Evolutionary conservation across 805 yeast species (phyloP).

Genomic region (Nakazawaea populi): DNA sequence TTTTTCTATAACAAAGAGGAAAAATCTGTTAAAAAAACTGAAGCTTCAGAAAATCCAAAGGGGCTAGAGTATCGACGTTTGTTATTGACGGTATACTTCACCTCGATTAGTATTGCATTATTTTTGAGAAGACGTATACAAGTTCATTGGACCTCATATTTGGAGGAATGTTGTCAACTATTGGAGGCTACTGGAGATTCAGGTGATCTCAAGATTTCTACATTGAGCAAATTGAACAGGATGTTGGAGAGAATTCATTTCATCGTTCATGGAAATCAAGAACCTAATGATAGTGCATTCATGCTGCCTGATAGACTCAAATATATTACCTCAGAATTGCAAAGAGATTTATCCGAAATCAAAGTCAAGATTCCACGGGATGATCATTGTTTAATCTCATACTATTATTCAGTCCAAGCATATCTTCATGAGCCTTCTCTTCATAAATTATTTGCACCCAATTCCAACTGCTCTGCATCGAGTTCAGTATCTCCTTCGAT

Average conservation of each 20-base stretch:
- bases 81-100: constrained; percentile 53
- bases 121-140: constrained; percentile 59
- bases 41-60: constrained; percentile 30
- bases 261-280: constrained; percentile 33
- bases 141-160: constrained; percentile 58
- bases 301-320: constrained; percentile 23
- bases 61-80: constrained; percentile 43
- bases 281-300: constrained; percentile 29
- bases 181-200: constrained; percentile 32
- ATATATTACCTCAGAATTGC: constrained; percentile 43
- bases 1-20: constrained; percentile 34
- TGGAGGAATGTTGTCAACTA: constrained; percentile 52
- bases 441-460: constrained; percentile 15
- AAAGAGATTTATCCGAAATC: constrained; percentile 35
- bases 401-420: constrained; percentile 59
- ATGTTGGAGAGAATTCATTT: constrained; percentile 54
- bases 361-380: constrained; percentile 30
- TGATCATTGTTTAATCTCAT: constrained; percentile 40
- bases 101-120: constrained; percentile 58
- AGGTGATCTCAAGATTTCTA: constrained; percentile 39
- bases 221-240: constrained; percentile 53
- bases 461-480: constrained; percentile 5
- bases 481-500: constrained; percentile 20
- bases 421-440: constrained; percentile 55
- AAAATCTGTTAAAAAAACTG: constrained; percentile 34